These are phyloP conservation scores for Escallonia rubra DNA, from an alignment of 129 eudicot species.

Conservation along the genomic window DNA sequence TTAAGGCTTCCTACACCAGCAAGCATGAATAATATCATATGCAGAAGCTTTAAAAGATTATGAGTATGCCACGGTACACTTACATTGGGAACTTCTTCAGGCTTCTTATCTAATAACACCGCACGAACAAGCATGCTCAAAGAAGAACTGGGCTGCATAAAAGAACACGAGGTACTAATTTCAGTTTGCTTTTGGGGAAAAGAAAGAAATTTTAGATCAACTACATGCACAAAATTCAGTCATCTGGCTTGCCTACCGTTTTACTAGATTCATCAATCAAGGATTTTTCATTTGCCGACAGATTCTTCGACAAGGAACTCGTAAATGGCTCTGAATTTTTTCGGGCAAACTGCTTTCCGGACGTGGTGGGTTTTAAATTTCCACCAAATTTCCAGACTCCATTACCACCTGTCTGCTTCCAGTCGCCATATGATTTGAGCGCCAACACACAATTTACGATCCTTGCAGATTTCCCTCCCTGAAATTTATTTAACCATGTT, in stretches of 20 bases:
- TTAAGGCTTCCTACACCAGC: too few relatives aligned
- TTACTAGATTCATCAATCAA: conserved; percentile 42
- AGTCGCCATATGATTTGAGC: conserved; percentile 75
- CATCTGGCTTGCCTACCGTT: conserved; percentile 36
- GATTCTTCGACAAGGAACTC: conserved; percentile 52
- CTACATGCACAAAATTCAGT: neutral
- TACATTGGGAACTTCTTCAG: conserved; percentile 94
- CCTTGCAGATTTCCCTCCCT: conserved; percentile 93
- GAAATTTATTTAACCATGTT: conserved; percentile 2
- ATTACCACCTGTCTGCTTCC: conserved; percentile 78
- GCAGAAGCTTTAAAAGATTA: too few relatives aligned
- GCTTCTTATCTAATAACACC: conserved; percentile 76
- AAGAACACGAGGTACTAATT: conserved; percentile 17
- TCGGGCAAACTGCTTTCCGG: conserved; percentile 67
- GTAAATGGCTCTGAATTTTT: conserved; percentile 87
- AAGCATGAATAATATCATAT: too few relatives aligned
- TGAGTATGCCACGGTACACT: conserved; percentile 12
- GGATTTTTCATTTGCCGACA: conserved; percentile 45
- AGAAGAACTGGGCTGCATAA: conserved; percentile 75
- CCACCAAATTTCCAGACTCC: conserved; percentile 94
- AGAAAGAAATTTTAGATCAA: neutral
- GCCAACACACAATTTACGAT: conserved; percentile 77
- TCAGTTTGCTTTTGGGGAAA: neutral
- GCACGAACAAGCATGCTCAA: conserved; percentile 77
- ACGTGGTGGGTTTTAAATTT: conserved; percentile 49